A percentile compares a stretch with the other conserved stretches of the same genome.
phyloP scores from a whole-genome alignment of 345 rosid species.

The Eucalyptus coolabah region DNA sequence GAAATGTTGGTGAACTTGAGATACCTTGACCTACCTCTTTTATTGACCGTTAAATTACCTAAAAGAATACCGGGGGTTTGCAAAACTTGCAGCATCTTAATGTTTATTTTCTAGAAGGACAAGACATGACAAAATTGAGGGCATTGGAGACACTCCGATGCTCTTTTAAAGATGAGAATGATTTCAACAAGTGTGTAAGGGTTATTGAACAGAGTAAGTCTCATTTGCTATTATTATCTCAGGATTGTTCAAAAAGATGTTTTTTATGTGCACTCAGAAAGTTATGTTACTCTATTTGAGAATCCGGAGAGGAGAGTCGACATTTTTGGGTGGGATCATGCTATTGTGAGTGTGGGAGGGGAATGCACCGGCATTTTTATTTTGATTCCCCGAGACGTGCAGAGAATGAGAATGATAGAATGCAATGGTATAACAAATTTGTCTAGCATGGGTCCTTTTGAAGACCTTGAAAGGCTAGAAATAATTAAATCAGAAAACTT shows the following conservation, averaged over 20 bases:
- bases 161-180: fast-evolving
- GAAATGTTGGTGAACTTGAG: neutral
- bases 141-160: fast-evolving
- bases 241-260: no score
- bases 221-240: no score
- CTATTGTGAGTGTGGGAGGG: neutral
- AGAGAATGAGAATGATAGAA: fast-evolving
- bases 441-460: neutral
- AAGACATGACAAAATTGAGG: neutral
- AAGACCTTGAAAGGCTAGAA: neutral
- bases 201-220: no score
- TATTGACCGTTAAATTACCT: fast-evolving
- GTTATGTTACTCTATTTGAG: fast-evolving
- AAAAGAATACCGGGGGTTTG: neutral
- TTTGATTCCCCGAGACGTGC: neutral
- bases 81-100: neutral
- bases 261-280: fast-evolving
- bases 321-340: fast-evolving
- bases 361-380: neutral
- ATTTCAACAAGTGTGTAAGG: no score
- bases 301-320: fast-evolving
- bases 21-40: neutral
- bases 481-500: fast-evolving
- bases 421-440: neutral
- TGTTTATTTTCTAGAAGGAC: fast-evolving